Evolutionary conservation across 176 grass and related monocot genomes (phyloP), one percentile per base, ranked within the genome.

Genomic region (Zizania latifolia): DNA sequence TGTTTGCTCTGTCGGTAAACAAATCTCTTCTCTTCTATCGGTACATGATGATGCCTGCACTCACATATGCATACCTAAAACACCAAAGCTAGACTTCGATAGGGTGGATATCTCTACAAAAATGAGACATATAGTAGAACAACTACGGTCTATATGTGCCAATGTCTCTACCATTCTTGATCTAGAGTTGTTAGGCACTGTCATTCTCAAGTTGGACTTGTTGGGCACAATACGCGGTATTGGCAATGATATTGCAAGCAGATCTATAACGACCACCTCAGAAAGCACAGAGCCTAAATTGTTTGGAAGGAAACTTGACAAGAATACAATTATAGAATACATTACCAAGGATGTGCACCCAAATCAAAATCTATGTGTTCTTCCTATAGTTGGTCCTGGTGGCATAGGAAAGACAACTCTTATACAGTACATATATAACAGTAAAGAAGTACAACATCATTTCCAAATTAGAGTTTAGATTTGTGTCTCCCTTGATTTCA

Each of bases 321-420:
- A 31, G 1, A 24, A 58, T 11, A 32, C 0, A 5, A 16, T 69
- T 3, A 0, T 70, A 0, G 0, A 17, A 43, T 4, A 36, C 1
- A 77, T 78, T 19, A 53, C 23, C 3, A 17, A 54, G 15, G 22
- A 45, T 4, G 1, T 19, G 12, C 37, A 12, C 6, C 22, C 0
- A n/a, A n/a, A 35, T 6, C 0, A 38, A 15, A 4, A 55, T 16
- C 15, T 66, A 1, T 12, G 8, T 0, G 65, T 89, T 2, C 13
- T 89, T 53, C 50, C 82, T 10, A 74, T 89, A 29, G 19, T 74
- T 72, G 87, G 87, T 13, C 8, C 45, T 2, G 87, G 87, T 0
- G 82, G 82, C 27, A 62, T 89, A 28, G 82, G 87, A 4, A 89
- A 89, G 29, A 89, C 77, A 13, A 89, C 87, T 36, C 50, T 89